A percentile compares a stretch with the other conserved stretches of the same genome.
Conservation (phyloP, 2,329 filamentous ascomycete species). For the Beauveria sp. region DNA sequence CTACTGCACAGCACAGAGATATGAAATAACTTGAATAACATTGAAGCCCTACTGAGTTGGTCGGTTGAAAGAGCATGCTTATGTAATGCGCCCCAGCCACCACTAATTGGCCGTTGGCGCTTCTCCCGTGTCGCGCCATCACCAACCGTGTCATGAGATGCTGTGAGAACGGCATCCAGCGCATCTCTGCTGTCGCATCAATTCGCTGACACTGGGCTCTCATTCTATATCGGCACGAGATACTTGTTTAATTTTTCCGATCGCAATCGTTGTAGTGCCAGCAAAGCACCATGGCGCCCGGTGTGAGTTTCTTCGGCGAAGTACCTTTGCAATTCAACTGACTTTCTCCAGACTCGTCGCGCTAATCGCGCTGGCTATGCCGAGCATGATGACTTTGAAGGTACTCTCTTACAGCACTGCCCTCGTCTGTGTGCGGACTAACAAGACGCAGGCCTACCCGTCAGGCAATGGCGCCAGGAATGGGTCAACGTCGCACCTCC, state of each 20-base stretch:
- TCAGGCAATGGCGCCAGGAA: constrained; percentile 81
- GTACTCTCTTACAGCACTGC: constrained; percentile 23
- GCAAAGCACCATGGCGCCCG: constrained; percentile 10
- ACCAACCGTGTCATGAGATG: constrained; percentile 11
- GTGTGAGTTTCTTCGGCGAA: neutral
- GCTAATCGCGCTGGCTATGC: constrained; percentile 48
- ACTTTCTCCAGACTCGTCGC: constrained; percentile 41
- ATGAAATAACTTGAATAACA: neutral
- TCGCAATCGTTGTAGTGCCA: constrained; percentile 1
- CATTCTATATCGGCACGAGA: neutral
- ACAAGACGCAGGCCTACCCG: constrained; percentile 60
- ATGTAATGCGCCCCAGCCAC: constrained; percentile 8
- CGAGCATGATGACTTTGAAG: constrained; percentile 57
- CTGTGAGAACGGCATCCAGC: constrained; percentile 1
- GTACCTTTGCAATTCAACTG: neutral
- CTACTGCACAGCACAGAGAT: neutral
- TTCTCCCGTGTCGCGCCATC: constrained; percentile 5
- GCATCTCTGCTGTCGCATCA: constrained; percentile 10
- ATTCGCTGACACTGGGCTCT: neutral
- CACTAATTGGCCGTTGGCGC: neutral
- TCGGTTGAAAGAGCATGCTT: neutral
- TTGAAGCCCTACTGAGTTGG: neutral
- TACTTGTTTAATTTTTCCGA: neutral
- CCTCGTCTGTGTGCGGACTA: neutral
- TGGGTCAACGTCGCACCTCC: constrained; percentile 61